phyloP scores from a whole-genome alignment of 1,139 yeast genomes.

The Scheffersomyces insectosa region DNA sequence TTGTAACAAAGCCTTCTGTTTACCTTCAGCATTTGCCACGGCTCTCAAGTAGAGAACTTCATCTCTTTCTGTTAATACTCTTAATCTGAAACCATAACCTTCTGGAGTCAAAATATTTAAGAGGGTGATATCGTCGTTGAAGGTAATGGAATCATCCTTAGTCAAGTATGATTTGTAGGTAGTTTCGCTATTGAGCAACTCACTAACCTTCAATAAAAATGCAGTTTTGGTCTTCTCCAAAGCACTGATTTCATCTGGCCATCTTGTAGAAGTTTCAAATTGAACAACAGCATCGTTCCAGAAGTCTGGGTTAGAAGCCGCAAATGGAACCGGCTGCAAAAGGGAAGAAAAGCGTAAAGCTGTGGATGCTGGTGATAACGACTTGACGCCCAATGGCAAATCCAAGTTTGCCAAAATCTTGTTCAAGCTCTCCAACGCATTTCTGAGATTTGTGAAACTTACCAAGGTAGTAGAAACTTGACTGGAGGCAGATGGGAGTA shows the following conservation, averaged over 20 bases:
- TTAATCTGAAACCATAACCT: constrained; percentile 78
- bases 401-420: constrained; percentile 53
- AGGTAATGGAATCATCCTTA: constrained; percentile 68
- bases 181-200: constrained; percentile 52
- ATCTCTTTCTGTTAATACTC: constrained; percentile 80
- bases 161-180: constrained; percentile 58
- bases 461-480: constrained; percentile 53
- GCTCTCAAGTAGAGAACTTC: constrained; percentile 73
- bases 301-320: constrained; percentile 73
- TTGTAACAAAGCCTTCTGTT: constrained; percentile 60
- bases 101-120: constrained; percentile 77
- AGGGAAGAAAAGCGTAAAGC: constrained; percentile 74
- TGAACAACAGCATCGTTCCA: constrained; percentile 80
- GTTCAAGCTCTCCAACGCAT: constrained; percentile 67
- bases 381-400: constrained; percentile 71
- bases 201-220: constrained; percentile 72
- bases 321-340: constrained; percentile 81
- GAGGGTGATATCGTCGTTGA: constrained; percentile 57
- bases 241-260: constrained; percentile 93
- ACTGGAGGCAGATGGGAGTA: constrained; percentile 54
- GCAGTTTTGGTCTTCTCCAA: constrained; percentile 91
- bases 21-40: constrained; percentile 53
- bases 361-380: constrained; percentile 71
- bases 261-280: constrained; percentile 84
- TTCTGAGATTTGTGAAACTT: constrained; percentile 57